Evolutionary conservation across 2,329 filamentous ascomycete genomes (phyloP), one percentile per base, ranked within the genome.

Genomic region (Penicillium sp.): DNA sequence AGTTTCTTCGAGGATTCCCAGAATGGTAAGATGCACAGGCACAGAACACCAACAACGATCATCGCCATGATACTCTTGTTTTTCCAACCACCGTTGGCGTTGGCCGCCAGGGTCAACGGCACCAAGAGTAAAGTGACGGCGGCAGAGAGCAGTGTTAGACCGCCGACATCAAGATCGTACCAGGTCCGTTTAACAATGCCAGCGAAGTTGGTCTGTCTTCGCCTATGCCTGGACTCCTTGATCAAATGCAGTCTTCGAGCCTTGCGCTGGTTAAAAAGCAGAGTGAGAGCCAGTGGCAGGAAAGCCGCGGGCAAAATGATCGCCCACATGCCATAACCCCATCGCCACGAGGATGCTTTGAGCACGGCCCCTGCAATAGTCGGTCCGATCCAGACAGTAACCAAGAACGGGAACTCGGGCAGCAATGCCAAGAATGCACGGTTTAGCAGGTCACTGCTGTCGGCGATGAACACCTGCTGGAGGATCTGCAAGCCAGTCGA

Each of bases 271-370:
- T 87, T 85, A 59, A 76, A 68, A 49, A 80, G 71, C 56, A 88
- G 76, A 9, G 87, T 71, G 13, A 76, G 63, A 31, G 81, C 80
- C n/a, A 89, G 74, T 0, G 87, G 87, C n/a, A 84, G 54, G 25
- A 80, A 81, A 40, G 86, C 77, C 38, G 79, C 69, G 1, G 86
- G 85, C 3, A 84, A 74, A 52, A 89, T 77, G 58, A 90, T 84
- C 38, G 81, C 77, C 69, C 87, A 89, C 57, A 79, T 76, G 33
- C 84, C 86, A 62, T 85, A 89, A 1, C 78, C 85, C 86, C 86
- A 89, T 35, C 84, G 79, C 81, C 82, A 89, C 42, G 79, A 82
- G 7, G 78, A 74, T 2, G 79, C 72, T 0, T 74, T 63, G 41
- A 84, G 73, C 54, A 87, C 81, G 0, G 73, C 72, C 22, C 79